Evolutionary conservation across 2,329 filamentous ascomycete species (phyloP).

Genomic region (Diplocarpon rosae): DNA sequence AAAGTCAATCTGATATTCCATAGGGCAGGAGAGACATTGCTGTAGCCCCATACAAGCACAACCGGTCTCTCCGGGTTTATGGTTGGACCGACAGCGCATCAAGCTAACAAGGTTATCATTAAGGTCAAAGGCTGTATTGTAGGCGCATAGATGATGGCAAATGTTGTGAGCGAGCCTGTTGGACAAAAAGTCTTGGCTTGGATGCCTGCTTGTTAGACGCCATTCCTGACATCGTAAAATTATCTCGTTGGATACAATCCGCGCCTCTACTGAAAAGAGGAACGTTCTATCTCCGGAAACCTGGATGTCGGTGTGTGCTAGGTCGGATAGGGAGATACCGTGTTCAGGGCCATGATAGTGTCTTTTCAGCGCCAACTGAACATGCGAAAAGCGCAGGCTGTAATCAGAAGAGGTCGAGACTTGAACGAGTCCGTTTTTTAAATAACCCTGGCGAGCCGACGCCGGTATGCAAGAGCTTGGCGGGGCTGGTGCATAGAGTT

Average conservation of each 20-base stretch:
- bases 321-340: conserved; percentile 4
- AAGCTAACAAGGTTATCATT: conserved; percentile 5
- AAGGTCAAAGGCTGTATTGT: conserved; percentile 4
- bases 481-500: not conserved
- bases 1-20: conserved; percentile 8
- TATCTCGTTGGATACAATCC: conserved; percentile 4
- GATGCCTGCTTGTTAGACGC: conserved; percentile 3
- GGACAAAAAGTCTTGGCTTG: conserved; percentile 3
- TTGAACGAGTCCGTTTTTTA: not conserved
- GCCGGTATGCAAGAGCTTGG: conserved; percentile 3
- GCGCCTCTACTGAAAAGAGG: conserved; percentile 7
- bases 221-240: conserved; percentile 43
- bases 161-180: not conserved
- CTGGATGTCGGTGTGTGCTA: conserved; percentile 3
- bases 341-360: conserved; percentile 6
- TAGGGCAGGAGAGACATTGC: conserved; percentile 7
- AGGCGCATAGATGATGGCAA: conserved; percentile 5
- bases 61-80: not conserved
- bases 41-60: conserved; percentile 7
- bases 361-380: conserved; percentile 7
- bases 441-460: conserved; percentile 1
- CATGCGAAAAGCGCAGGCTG: conserved; percentile 4
- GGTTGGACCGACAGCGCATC: conserved; percentile 3
- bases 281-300: not conserved
- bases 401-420: conserved; percentile 5